Conservation (phyloP, 2,329 filamentous ascomycete species). For the Fusarium illudens region DNA sequence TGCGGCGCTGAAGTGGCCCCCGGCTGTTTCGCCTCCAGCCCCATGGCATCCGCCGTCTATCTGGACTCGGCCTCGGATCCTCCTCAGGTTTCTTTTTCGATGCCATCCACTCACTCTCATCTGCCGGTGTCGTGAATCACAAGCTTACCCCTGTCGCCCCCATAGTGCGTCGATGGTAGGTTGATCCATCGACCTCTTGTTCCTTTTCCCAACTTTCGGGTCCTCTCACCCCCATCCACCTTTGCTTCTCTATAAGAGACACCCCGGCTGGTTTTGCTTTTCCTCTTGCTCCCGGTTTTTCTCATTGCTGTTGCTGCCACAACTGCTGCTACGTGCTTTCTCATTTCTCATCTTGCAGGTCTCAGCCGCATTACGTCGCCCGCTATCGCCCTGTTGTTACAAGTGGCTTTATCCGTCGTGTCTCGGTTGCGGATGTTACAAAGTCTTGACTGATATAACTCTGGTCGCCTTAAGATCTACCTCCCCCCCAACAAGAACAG, state of each 20-base stretch:
- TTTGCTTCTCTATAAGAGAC: conserved; percentile 23
- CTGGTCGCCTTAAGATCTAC: neutral
- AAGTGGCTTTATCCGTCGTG: conserved; percentile 11
- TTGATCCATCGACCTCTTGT: conserved; percentile 27
- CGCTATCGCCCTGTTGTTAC: conserved; percentile 15
- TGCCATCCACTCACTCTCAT: conserved; percentile 24
- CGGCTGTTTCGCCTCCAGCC: conserved; percentile 21
- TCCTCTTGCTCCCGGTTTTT: conserved; percentile 16
- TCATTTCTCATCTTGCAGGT: conserved; percentile 27
- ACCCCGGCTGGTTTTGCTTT: conserved; percentile 34
- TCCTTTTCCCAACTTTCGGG: conserved; percentile 10
- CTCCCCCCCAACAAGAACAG: conserved; percentile 6
- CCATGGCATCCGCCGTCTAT: conserved; percentile 16
- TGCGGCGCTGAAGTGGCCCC: conserved; percentile 12
- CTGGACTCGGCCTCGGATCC: conserved; percentile 16
- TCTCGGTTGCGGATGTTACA: neutral
- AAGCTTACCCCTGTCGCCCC: conserved; percentile 30
- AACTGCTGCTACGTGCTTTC: conserved; percentile 17
- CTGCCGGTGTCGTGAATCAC: conserved; percentile 30
- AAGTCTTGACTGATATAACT: conserved; percentile 15
- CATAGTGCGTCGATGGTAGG: conserved; percentile 15
- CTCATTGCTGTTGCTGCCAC: conserved; percentile 5
- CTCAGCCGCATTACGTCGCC: conserved; percentile 24
- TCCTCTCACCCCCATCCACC: conserved; percentile 10
- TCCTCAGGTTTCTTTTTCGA: conserved; percentile 14